Conservation (phyloP, 2,329 filamentous ascomycete species). For the Xylaria sp. region DNA sequence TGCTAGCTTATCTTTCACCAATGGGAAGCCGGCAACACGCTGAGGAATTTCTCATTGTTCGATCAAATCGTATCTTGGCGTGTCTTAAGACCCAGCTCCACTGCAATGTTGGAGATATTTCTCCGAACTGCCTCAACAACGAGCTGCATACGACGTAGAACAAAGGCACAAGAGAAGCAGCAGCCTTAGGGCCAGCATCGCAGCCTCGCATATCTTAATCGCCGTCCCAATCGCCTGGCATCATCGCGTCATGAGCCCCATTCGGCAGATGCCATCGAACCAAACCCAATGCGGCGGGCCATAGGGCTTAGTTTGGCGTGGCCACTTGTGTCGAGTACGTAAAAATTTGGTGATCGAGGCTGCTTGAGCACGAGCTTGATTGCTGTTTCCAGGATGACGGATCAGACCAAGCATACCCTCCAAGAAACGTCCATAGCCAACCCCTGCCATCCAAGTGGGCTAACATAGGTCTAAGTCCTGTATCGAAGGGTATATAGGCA, state of each 20-base stretch:
- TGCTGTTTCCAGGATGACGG: conserved; percentile 32
- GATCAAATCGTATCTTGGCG: conserved; percentile 37
- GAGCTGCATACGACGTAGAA: background rate
- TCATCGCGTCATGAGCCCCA: conserved; percentile 26
- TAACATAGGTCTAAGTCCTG: background rate
- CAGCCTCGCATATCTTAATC: conserved; percentile 15
- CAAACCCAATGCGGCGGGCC: conserved; percentile 35
- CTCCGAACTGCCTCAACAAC: conserved; percentile 11
- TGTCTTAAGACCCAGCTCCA: conserved; percentile 20
- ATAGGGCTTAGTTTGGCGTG: conserved; percentile 40
- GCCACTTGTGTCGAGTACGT: conserved; percentile 37
- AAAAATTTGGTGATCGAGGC: conserved; percentile 40
- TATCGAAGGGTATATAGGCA: background rate
- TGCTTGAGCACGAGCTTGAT: conserved; percentile 34
- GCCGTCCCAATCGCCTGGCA: conserved; percentile 6
- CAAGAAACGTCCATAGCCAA: conserved; percentile 7
- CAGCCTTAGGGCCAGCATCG: conserved; percentile 2
- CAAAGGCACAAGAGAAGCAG: background rate
- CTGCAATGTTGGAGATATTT: conserved; percentile 8
- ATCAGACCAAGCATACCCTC: conserved; percentile 15
- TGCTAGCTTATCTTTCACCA: conserved; percentile 39
- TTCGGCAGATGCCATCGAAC: conserved; percentile 33
- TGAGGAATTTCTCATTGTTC: conserved; percentile 36
- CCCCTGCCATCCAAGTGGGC: conserved; percentile 16
- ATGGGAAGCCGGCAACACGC: conserved; percentile 27